phyloP scores from a whole-genome alignment of 176 grass and related monocot genomes.

The Aegilops bicornis region DNA sequence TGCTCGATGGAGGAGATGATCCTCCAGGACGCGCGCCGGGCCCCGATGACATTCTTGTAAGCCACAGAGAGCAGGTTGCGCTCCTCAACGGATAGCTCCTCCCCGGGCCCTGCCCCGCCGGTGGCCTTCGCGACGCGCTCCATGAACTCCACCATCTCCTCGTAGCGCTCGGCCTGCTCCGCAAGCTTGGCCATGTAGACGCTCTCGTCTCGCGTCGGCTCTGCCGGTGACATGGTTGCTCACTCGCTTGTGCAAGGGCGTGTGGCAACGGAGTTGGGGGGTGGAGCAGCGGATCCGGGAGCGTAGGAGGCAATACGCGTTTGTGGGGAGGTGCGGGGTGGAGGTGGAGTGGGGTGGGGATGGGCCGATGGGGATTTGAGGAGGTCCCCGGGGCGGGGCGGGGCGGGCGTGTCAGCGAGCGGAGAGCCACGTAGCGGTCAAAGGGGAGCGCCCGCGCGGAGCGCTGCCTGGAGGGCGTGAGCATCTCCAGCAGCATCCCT shows the following conservation, averaged over 20 bases:
- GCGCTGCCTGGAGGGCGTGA: neutral
- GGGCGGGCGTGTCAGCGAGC: constrained; percentile 12
- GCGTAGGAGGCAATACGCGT: neutral
- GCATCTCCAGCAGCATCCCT: too few species aligned
- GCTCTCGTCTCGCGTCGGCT: constrained; percentile 73
- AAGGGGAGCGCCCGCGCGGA: neutral
- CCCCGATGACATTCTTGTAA: constrained; percentile 92
- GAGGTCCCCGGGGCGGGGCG: neutral
- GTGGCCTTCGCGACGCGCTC: constrained; percentile 64
- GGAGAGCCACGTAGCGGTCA: constrained; percentile 21
- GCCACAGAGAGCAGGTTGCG: constrained; percentile 88
- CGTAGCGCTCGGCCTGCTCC: constrained; percentile 90
- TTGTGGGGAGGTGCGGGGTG: neutral
- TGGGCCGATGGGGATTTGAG: constrained; percentile 35
- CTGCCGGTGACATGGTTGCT: constrained; percentile 48
- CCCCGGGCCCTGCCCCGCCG: constrained; percentile 40
- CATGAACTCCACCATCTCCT: constrained; percentile 97
- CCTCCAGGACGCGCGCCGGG: constrained; percentile 70
- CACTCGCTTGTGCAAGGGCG: neutral
- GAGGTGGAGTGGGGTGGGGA: neutral
- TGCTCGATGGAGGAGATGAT: constrained; percentile 94
- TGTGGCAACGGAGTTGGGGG: neutral
- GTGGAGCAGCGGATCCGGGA: constrained; percentile 4
- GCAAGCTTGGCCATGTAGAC: constrained; percentile 90
- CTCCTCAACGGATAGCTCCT: constrained; percentile 85